Conservation (phyloP, 805 yeast species). For the Starmerella kuoi region DNA sequence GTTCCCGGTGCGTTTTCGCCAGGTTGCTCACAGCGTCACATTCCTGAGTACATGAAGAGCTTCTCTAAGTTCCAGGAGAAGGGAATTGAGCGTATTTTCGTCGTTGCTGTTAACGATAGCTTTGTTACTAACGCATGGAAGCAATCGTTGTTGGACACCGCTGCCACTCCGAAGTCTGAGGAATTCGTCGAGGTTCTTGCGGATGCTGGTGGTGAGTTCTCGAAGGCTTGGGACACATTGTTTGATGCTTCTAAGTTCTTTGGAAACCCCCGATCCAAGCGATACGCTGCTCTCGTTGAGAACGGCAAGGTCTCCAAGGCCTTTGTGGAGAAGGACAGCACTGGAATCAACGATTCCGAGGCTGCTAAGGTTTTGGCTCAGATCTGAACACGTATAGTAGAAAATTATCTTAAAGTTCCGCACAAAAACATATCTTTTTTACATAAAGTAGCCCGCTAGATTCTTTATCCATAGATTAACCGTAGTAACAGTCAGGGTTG, state of each 20-base stretch:
- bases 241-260: conserved; percentile 69
- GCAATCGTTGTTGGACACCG: conserved; percentile 27
- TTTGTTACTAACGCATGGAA: conserved; percentile 80
- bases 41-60: conserved; percentile 57
- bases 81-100: conserved; percentile 52
- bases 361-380: conserved; percentile 25
- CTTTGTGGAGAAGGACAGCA: conserved; percentile 72
- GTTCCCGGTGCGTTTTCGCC: conserved; percentile 76
- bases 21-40: conserved; percentile 58
- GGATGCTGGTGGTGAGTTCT: conserved; percentile 68
- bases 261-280: conserved; percentile 61
- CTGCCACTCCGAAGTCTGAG: conserved; percentile 19
- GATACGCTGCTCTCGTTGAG: conserved; percentile 65
- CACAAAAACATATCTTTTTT: too few species aligned
- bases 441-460: too few species aligned
- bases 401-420: too few species aligned
- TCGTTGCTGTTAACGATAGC: conserved; percentile 75
- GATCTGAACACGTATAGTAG: conserved; percentile 17
- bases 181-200: conserved; percentile 48
- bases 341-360: conserved; percentile 41
- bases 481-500: too few species aligned
- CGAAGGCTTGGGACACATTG: conserved; percentile 47
- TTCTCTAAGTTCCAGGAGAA: conserved; percentile 43
- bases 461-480: too few species aligned
- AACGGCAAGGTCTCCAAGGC: conserved; percentile 57